Conservation (phyloP, 345 rosid genomes). For the Eucalyptus marginata region DNA sequence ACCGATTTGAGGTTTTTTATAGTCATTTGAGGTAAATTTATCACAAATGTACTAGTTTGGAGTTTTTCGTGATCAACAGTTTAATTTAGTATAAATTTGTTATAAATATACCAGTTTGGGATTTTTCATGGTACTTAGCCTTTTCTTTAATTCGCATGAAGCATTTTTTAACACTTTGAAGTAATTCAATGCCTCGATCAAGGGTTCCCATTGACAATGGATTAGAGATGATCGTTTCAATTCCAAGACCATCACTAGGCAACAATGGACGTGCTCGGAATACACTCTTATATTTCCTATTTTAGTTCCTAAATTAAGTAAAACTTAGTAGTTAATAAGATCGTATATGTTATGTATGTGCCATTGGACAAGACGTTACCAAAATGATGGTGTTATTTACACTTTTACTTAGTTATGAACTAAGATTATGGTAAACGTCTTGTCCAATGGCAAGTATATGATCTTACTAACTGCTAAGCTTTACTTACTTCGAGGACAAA, state of each 20-base stretch:
- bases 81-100: too few species aligned
- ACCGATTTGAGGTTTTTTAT: too few species aligned
- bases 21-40: too few species aligned
- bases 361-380: too few species aligned
- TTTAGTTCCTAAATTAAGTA: too few species aligned
- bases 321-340: too few species aligned
- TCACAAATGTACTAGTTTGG: rapidly evolving
- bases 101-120: rapidly evolving
- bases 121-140: rapidly evolving
- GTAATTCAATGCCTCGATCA: not conserved
- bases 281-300: too few species aligned
- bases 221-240: not conserved
- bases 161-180: not conserved
- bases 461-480: not conserved
- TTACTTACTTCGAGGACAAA: conserved; percentile 41
- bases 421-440: conserved; percentile 35
- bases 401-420: not conserved
- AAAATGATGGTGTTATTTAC: too few species aligned
- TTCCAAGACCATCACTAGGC: not conserved
- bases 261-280: not conserved
- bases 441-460: not conserved
- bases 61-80: too few species aligned
- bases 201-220: not conserved
- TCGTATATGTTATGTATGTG: too few species aligned
- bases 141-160: not conserved